Evolutionary conservation across 768 basidiomycete species (phyloP), one percentile per base, ranked within the genome.

Genomic region (Sporobolomyces phaffii): DNA sequence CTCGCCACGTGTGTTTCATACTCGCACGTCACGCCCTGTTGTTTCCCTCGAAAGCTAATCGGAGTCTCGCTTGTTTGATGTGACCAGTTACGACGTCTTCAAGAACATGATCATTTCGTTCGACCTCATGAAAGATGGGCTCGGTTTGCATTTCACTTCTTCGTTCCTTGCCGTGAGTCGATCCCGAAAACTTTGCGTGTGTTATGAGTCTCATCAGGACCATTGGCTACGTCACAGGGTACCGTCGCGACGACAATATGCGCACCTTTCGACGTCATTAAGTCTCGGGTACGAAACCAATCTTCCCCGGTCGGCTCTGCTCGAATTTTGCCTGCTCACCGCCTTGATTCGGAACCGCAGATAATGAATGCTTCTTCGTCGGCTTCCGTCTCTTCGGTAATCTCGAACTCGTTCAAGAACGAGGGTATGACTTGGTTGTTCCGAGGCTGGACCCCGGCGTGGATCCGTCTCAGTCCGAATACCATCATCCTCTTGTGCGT

Each of bases 171-270:
- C 73, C 15, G 73, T 73, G 24, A 54, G 72, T 36, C 45, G 8
- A 20, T 5, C 29, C 22, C 33, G 11, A n/a, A n/a, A n/a, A n/a
- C n/a, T n/a, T n/a, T n/a, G n/a, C n/a, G n/a, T n/a, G n/a, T n/a
- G n/a, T n/a, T n/a, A n/a, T n/a, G n/a, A n/a, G n/a, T n/a, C n/a
- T n/a, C n/a, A n/a, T n/a, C n/a, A n/a, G n/a, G n/a, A n/a, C n/a
- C n/a, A n/a, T 38, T 38, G 38, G 38, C 38, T 38, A 9, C 40
- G 26, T 24, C 26, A 22, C 38, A 70, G 65, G 72, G 74, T 15
- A 75, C 74, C 1, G 68, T 72, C 33, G 74, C 74, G 10, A 75
- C 74, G 4, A 73, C 74, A 20, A 65, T 75, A n/a, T 73, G 73
- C 57, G 60, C 65, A 1, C 74, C 74, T 1, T 69, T 71, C 45